Conservation (phyloP, 192 early-diverging fungal genomes). For the Coemansia sp. region DNA sequence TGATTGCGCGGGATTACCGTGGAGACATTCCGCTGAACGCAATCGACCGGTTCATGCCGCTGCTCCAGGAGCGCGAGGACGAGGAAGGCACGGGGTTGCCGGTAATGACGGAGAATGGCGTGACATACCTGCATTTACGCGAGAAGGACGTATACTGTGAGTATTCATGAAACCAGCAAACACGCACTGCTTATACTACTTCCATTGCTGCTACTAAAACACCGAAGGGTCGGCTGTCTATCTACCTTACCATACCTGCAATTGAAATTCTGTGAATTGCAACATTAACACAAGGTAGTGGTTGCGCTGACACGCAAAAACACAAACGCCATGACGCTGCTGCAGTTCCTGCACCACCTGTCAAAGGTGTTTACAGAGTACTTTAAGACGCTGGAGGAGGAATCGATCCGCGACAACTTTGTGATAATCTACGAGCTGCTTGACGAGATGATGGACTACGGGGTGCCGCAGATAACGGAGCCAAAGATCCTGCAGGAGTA, state of each 20-base stretch:
- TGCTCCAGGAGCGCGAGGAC: constrained; percentile 92
- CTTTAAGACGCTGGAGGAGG: constrained; percentile 87
- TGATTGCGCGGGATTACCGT: constrained; percentile 97
- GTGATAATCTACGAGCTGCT: constrained; percentile 88
- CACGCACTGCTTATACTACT: too few species aligned
- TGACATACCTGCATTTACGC: constrained; percentile 91
- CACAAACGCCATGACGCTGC: constrained; percentile 93
- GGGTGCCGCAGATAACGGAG: constrained; percentile 86
- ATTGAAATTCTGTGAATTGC: too few species aligned
- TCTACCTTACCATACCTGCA: neutral
- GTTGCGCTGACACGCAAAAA: constrained; percentile 96
- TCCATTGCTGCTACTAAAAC: too few species aligned
- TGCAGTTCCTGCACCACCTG: constrained; percentile 94
- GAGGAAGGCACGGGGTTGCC: constrained; percentile 87
- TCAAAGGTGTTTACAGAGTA: constrained; percentile 92
- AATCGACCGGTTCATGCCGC: constrained; percentile 97
- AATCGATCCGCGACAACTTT: constrained; percentile 90
- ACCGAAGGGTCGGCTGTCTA: neutral
- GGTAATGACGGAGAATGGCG: constrained; percentile 93
- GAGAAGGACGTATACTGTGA: constrained; percentile 91
- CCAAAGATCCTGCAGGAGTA: constrained; percentile 90
- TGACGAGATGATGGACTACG: constrained; percentile 95
- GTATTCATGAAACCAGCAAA: constrained; percentile 50
- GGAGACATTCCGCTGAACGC: constrained; percentile 97
- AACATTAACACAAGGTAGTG: constrained; percentile 39